A percentile compares a stretch with the other conserved stretches of the same genome.
Conservation (phyloP, 805 yeast genomes). For the Wickerhamomyces ciferrii region DNA sequence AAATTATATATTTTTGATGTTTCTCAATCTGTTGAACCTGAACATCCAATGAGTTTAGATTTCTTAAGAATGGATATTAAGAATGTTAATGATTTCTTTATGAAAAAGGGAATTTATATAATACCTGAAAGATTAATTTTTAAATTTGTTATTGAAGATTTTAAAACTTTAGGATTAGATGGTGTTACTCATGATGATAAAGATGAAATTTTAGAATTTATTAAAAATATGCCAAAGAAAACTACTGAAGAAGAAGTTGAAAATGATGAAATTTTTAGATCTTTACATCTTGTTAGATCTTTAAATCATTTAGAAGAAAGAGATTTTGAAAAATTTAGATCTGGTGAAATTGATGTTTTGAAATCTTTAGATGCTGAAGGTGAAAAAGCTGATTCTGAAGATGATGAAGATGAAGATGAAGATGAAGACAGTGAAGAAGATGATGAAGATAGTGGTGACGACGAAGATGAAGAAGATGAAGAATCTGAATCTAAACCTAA, state of each 20-base stretch:
- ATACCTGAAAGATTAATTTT: conserved; percentile 81
- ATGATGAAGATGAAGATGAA: conserved; percentile 11
- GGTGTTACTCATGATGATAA: conserved; percentile 21
- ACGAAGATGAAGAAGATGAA: conserved; percentile 24
- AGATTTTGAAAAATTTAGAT: conserved; percentile 73
- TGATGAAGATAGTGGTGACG: conserved; percentile 22
- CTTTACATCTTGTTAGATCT: conserved; percentile 70
- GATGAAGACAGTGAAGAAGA: conserved; percentile 23
- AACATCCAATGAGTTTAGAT: conserved; percentile 94
- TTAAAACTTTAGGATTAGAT: conserved; percentile 30
- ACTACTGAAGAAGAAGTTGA: conserved; percentile 45
- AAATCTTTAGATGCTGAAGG: conserved; percentile 48
- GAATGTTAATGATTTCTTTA: conserved; percentile 86
- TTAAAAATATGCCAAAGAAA: conserved; percentile 54
- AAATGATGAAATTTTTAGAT: conserved; percentile 85
- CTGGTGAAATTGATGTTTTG: conserved; percentile 78
- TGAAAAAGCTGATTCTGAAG: conserved; percentile 13
- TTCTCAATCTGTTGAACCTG: conserved; percentile 96
- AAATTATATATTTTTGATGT: conserved; percentile 89
- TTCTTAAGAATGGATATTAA: conserved; percentile 96
- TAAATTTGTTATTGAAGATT: conserved; percentile 60
- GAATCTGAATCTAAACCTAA: conserved; percentile 20
- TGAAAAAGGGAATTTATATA: conserved; percentile 64
- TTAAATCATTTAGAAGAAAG: conserved; percentile 84
- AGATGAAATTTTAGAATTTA: conserved; percentile 35